Conservation (phyloP, 1,284 basidiomycete genomes). For the Meira nashicola region DNA sequence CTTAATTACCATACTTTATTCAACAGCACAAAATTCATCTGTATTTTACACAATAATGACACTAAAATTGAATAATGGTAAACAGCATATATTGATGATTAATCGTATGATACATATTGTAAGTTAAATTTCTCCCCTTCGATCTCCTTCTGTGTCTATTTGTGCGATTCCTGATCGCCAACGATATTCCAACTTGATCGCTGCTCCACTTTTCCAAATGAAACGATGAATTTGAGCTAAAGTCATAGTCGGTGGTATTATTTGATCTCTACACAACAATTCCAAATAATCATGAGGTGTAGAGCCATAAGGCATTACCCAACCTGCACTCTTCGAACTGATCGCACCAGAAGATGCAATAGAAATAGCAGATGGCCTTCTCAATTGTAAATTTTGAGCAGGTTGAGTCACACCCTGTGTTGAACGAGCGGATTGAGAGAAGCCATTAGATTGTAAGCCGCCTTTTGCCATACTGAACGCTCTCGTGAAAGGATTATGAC, state of each 20-base stretch:
- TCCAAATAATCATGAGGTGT: conserved; percentile 74
- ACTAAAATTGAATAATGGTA: not conserved
- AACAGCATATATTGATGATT: not conserved
- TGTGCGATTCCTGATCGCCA: not conserved
- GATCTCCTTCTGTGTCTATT: not conserved
- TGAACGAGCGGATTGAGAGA: not conserved
- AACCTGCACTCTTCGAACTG: not conserved
- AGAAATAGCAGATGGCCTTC: too few relatives aligned
- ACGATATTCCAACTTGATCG: conserved; percentile 34
- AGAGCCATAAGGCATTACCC: conserved; percentile 1
- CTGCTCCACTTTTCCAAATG: conserved; percentile 20
- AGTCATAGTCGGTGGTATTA: conserved; percentile 78
- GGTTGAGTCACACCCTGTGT: not conserved
- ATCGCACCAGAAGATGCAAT: too few relatives aligned
- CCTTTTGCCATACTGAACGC: not conserved
- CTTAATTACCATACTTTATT: not conserved
- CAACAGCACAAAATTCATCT: not conserved
- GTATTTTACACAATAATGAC: not conserved
- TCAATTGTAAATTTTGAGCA: too few relatives aligned
- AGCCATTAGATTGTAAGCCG: too few relatives aligned
- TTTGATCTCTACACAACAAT: conserved; percentile 75
- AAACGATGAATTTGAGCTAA: conserved; percentile 59
- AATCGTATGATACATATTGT: not conserved
- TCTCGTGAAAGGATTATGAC: not conserved
- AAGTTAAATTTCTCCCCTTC: not conserved